Base-by-base conservation (phyloP, 768 basidiomycete species). In the Tulasnella sp. region DNA sequence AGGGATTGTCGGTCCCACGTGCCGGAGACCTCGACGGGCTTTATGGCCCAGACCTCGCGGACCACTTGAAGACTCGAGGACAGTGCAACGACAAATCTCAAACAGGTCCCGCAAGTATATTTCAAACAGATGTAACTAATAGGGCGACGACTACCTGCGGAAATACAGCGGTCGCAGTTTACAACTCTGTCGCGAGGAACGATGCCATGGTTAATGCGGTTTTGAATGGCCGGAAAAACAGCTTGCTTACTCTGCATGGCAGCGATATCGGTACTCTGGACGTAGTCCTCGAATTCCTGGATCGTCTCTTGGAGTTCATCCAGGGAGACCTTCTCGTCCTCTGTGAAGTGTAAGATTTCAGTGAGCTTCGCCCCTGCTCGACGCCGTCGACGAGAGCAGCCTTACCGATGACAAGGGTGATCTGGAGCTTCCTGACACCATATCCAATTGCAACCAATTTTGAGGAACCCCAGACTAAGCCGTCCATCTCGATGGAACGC, bases 301-400 rank as follows among this genome's bases (percentile, higher is more conserved):
- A 97, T 84, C 84, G 91, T 86, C 80, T 98, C 96, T 81, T 98
- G 94, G 75, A 98, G 86, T 26, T 97, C 94, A 75, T 96, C 94
- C 75, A 90, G 84, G 2, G 94, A 96, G 67, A 98, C 89, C 75
- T 91, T 90, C 77, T 96, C 95, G 75, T 98, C 96, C 93, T 96
- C 95, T 94, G 79, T 62, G 63, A 40, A 39, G 41, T n/a, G n/a
- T 34, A 70, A 35, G 32, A 0, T 6, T 44, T 36, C 6, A 39
- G 39, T 26, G 11, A 63, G 73, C 6, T 42, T 16, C 44, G 12
- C 59, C 72, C 73, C 87, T 86, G 85, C 66, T 87, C 80, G 73
- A 86, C 85, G n/a, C 87, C 79, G 47, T 62, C 67, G 14, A 70
- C 52, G 12, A 59, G 12, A 59, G 37, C 44, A 5, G 14, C 79